Conservation (phyloP, 371 early-diverging fungal genomes). For the Syncephalastrum racemosum region DNA sequence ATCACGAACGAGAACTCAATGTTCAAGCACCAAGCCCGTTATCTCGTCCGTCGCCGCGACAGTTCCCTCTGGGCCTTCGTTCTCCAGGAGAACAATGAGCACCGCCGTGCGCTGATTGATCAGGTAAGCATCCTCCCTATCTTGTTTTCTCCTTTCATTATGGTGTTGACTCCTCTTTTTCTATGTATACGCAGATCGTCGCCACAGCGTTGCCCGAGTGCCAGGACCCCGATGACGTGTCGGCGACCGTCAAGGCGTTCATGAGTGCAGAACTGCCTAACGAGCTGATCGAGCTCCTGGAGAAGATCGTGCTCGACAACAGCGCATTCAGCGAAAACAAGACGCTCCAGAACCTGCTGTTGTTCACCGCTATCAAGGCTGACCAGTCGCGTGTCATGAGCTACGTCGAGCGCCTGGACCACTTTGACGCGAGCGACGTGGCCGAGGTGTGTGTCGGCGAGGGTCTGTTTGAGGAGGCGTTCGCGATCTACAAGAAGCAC, state of each 20-base stretch:
- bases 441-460: constrained; percentile 90
- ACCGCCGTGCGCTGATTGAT: constrained; percentile 90
- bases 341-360: constrained; percentile 95
- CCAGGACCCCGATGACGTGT: constrained; percentile 95
- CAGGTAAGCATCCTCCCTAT: constrained; percentile 53
- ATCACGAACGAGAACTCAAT: constrained; percentile 96
- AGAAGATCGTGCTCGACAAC: constrained; percentile 92
- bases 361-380: constrained; percentile 95
- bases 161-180: neutral
- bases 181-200: constrained; percentile 41
- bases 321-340: constrained; percentile 93
- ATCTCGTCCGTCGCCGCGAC: constrained; percentile 90
- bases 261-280: constrained; percentile 95
- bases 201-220: constrained; percentile 91
- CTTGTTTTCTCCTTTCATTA: neutral
- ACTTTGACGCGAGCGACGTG: constrained; percentile 95
- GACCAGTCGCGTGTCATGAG: constrained; percentile 91
- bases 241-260: constrained; percentile 95
- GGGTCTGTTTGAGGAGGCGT: constrained; percentile 93
- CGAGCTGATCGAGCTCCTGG: constrained; percentile 94
- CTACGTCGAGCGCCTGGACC: constrained; percentile 86
- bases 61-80: constrained; percentile 84
- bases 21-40: constrained; percentile 98
- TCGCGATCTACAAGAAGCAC: constrained; percentile 91
- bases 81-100: constrained; percentile 75